These are phyloP conservation scores for Yarrowia hollandica DNA, from an alignment of 805 yeast genomes.

Conservation along the genomic window DNA sequence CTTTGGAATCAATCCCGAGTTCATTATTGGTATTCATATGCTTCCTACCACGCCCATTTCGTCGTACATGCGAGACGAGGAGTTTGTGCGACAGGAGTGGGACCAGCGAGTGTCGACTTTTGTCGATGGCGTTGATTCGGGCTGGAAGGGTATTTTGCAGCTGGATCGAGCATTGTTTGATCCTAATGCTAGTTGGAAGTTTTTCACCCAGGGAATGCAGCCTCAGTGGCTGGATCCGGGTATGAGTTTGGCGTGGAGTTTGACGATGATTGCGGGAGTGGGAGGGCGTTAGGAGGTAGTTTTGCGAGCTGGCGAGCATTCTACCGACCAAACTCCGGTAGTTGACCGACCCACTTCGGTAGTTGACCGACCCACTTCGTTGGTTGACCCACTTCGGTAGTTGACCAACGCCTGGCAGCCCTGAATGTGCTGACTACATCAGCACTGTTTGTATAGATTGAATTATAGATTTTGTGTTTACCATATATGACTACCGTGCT, in stretches of 20 bases:
- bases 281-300: neutral
- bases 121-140: conserved; percentile 44
- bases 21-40: conserved; percentile 80
- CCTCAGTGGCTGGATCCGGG: conserved; percentile 70
- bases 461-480: neutral
- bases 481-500: too few species aligned
- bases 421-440: too few species aligned
- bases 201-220: conserved; percentile 59
- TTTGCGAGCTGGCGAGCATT: neutral
- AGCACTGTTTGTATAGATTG: neutral
- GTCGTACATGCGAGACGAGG: conserved; percentile 53
- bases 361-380: too few species aligned
- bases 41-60: conserved; percentile 67
- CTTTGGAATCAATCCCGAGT: conserved; percentile 61
- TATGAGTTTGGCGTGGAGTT: conserved; percentile 82
- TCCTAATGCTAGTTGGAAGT: conserved; percentile 60
- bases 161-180: conserved; percentile 73
- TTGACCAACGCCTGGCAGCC: too few species aligned
- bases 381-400: too few species aligned
- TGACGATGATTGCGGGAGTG: conserved; percentile 60
- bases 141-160: conserved; percentile 70
- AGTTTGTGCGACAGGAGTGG: conserved; percentile 62
- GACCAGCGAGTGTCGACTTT: conserved; percentile 47
- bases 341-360: too few species aligned
- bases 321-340: neutral